Base-by-base conservation (phyloP, 1,284 basidiomycete species). In the Ganoderma resinaceum region DNA sequence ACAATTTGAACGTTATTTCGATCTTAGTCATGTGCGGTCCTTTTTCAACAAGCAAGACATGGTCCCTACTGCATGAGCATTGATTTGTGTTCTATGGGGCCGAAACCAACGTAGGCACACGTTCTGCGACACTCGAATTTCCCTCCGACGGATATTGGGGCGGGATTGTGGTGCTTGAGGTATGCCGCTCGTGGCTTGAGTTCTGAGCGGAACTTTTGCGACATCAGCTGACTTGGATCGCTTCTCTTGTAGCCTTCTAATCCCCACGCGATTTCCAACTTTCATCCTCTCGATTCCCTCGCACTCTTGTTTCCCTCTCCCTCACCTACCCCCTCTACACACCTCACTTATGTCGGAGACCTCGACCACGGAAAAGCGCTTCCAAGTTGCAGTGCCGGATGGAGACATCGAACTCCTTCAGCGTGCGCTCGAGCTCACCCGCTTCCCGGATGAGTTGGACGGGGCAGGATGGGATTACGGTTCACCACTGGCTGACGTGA, bases 391-490 rank as follows among this genome's bases (percentile, higher is more conserved):
- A 11, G 59, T 75, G 23, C 55, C 71, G 1, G 70, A 73, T 18
- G 58, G 55, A 0, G 74, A 69, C 9, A 37, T 75, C 26, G 67
- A 69, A 3, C 26, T 65, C 18, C 65, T 75, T 1, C 66, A 53
- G 26, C 55, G 66, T 33, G 71, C 70, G 61, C 70, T 73, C 6
- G 67, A 68, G 11, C 46, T 69, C 12, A 64, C 43, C 2, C 77
- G 74, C 1, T 76, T 85, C 31, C 84, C 84, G 0, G 80, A 86
- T 67, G 84, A 86, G 64, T 73, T 85, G 43, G 79, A 82, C 12
- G 75, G 76, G 3, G 78, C 76, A 0, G 76, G 71, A 0, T 82
- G 82, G 81, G 77, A 75, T 49, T 82, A 83, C 35, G 84, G 84
- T 7, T 73, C 61, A 0, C 84, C 84, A n/a, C 74, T 84, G 1